Evolutionary conservation across 768 basidiomycete genomes (phyloP), one percentile per base, ranked within the genome.

Genomic region (Leccinum ochraceum): DNA sequence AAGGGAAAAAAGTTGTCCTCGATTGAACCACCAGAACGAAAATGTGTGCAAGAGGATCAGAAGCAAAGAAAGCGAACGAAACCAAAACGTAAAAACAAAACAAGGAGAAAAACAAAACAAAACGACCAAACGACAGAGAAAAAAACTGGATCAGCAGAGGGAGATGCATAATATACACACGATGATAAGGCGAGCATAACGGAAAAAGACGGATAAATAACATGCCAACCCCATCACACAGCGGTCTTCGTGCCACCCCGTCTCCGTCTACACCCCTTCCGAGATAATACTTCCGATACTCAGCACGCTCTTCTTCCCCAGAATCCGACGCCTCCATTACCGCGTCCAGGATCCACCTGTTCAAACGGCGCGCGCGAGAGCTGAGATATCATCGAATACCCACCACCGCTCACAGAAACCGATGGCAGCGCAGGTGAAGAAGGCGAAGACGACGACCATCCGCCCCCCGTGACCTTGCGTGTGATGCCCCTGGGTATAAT

Each of bases 281-380:
- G 85, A 86, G 58, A 88, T 87, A 58, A 89, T 89, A 66, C 84
- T 87, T 57, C 85, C 86, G 63, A 89, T 89, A 65, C 86, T 87
- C 75, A 89, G 67, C 57, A 80, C 82, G 65, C 86, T 88, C 75
- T 85, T 88, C 80, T 87, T 88, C 42, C 79, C 72, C 0, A 53
- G 60, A 1, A 59, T 56, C 1, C 66, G 8, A 68, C 53, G 0
- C 39, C 39, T 17, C 39, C 17, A 42, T 8, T 17, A 39, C 67
- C 60, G n/a, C 66, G 66, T 24, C 63, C 66, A 28, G 64, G 70
- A 10, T 74, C 72, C 39, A 42, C 39, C 34, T 72, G 68, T 49
- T 75, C 74, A 30, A 74, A 74, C 9, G 70, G 74, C 10, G 72
- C 66, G 4, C 74, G 66, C 16, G 74, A 72, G 20, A 74, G 70